phyloP scores from a whole-genome alignment of 2,329 filamentous ascomycete species.

The Hirsutella thompsonii region DNA sequence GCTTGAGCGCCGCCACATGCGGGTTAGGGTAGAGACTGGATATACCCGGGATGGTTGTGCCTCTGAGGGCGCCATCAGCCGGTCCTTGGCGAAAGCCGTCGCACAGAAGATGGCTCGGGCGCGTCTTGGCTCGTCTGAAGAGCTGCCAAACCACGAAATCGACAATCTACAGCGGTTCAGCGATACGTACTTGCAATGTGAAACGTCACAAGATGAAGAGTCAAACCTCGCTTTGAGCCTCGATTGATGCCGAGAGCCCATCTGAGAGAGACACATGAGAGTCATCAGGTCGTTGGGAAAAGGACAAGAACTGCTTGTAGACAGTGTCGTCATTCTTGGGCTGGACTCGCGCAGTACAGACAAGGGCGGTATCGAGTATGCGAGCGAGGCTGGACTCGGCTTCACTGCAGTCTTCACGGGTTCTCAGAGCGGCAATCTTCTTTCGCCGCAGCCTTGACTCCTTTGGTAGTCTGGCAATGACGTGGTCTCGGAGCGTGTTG shows the following conservation, averaged over 20 bases:
- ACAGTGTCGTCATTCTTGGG: slow-evolving; percentile 21
- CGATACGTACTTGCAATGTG: slow-evolving; percentile 2
- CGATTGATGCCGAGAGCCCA: slow-evolving; percentile 27
- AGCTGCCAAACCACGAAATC: slow-evolving; percentile 68
- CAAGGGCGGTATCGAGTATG: slow-evolving; percentile 57
- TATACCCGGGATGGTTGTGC: slow-evolving; percentile 50
- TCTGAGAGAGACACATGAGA: slow-evolving; percentile 40
- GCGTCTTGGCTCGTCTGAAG: slow-evolving; percentile 43
- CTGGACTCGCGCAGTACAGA: slow-evolving; percentile 37
- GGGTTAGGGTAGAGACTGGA: slow-evolving; percentile 53
- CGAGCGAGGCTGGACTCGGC: slow-evolving; percentile 31
- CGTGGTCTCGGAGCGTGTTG: slow-evolving; percentile 55
- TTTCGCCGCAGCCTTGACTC: slow-evolving; percentile 50
- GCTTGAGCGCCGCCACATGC: slow-evolving; percentile 56
- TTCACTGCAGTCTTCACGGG: slow-evolving; percentile 11
- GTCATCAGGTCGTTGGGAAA: slow-evolving; percentile 50
- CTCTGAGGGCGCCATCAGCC: slow-evolving; percentile 14
- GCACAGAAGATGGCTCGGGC: slow-evolving; percentile 65
- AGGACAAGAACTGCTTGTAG: slow-evolving; percentile 43
- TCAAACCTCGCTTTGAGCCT: slow-evolving; percentile 51
- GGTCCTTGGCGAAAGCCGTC: slow-evolving; percentile 58
- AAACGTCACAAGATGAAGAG: background rate
- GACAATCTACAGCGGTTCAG: slow-evolving; percentile 42
- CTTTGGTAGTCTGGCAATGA: slow-evolving; percentile 51
- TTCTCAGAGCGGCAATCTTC: slow-evolving; percentile 37